Evolutionary conservation across 139 green algal species (phyloP).

Genomic region (Chlamydomonas schloesseri): DNA sequence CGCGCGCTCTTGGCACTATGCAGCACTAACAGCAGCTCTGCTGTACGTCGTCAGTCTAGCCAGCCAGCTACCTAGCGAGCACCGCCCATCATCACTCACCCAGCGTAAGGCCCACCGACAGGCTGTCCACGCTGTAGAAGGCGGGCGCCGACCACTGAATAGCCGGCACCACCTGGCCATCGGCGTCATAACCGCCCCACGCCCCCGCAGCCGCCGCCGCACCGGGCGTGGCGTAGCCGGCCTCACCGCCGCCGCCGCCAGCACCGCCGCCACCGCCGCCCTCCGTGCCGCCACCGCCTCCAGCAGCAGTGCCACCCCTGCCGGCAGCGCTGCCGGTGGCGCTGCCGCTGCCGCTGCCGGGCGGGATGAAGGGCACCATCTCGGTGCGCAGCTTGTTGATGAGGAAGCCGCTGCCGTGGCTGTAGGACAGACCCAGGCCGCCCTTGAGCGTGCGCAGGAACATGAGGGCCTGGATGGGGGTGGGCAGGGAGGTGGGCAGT

Average conservation of each 20-base stretch:
- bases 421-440: constrained; percentile 44
- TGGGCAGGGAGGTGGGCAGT: background rate
- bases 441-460: constrained; percentile 36
- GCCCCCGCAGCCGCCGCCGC: background rate
- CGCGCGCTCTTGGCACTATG: too few species aligned
- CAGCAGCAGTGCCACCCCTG: background rate
- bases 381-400: constrained; percentile 32
- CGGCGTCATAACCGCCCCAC: background rate
- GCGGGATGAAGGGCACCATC: background rate
- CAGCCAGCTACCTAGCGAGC: too few species aligned
- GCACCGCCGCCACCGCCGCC: background rate
- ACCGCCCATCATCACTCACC: too few species aligned
- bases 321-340: too few species aligned
- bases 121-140: constrained; percentile 35
- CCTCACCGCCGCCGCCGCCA: too few species aligned
- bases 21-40: too few species aligned
- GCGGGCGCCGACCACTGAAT: constrained; percentile 30
- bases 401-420: constrained; percentile 36
- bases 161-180: background rate
- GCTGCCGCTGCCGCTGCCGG: too few species aligned
- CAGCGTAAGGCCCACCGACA: constrained; percentile 20
- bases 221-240: background rate
- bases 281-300: too few species aligned
- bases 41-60: too few species aligned
- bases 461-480: constrained; percentile 31